Evolutionary conservation across 495 filamentous ascomycete genomes (phyloP).

Genomic region (Neurospora terricola): DNA sequence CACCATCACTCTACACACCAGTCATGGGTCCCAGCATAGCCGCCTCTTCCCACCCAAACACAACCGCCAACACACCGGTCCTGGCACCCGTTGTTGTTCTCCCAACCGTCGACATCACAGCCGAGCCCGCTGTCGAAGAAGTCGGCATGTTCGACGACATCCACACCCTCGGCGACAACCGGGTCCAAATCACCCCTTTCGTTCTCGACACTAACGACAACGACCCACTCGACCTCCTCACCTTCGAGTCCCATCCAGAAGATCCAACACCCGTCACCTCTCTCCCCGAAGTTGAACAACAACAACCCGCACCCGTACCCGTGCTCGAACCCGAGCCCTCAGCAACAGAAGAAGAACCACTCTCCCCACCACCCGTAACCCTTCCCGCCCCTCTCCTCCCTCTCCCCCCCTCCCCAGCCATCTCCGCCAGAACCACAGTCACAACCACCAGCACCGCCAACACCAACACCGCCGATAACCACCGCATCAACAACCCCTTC

Average conservation of each 20-base stretch:
- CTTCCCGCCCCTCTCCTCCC: neutral
- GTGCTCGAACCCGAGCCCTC: neutral
- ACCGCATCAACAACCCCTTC: slow-evolving; percentile 12
- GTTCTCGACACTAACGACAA: neutral
- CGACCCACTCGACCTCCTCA: neutral
- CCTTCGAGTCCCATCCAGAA: neutral
- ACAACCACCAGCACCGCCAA: neutral
- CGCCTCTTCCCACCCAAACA: neutral
- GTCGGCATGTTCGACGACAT: neutral
- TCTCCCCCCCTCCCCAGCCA: neutral
- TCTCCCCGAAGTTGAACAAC: neutral
- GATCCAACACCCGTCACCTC: neutral
- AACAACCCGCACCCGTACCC: neutral
- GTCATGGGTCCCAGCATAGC: neutral
- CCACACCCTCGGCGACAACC: neutral
- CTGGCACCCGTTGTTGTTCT: neutral
- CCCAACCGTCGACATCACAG: neutral
- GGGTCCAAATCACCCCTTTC: neutral
- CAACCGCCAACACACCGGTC: neutral
- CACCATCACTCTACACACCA: neutral
- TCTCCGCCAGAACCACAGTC: neutral
- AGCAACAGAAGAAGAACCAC: neutral
- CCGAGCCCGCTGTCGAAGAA: neutral
- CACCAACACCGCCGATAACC: neutral
- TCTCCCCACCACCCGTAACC: neutral